Evolutionary conservation across 108 stramenopile species (phyloP).

Genomic region (Nitzschia inconspicua): DNA sequence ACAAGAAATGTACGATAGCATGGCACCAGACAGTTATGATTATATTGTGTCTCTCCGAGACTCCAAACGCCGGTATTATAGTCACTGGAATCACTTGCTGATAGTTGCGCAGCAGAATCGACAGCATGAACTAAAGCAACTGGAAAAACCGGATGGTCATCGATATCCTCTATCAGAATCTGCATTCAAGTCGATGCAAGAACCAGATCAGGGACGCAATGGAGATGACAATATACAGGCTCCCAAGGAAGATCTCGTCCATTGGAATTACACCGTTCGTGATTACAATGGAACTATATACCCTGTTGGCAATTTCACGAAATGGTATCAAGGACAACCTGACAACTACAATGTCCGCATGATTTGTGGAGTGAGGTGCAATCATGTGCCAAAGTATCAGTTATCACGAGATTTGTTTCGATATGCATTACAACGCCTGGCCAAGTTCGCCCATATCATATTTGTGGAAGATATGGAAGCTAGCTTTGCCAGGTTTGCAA

Average conservation of each 20-base stretch:
- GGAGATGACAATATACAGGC: neutral
- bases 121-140: neutral
- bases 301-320: slow-evolving; percentile 4
- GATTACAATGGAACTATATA: neutral
- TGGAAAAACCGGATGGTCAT: neutral
- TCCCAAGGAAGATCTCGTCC: neutral
- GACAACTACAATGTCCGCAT: slow-evolving; percentile 41
- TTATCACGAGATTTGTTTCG: slow-evolving; percentile 21
- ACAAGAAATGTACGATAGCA: slow-evolving; percentile 23
- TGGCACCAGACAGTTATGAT: slow-evolving; percentile 17
- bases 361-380: slow-evolving; percentile 31
- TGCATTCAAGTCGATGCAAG: neutral
- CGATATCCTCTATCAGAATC: neutral
- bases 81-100: slow-evolving; percentile 35
- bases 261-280: neutral
- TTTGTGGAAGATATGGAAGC: slow-evolving; percentile 37
- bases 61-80: slow-evolving; percentile 24
- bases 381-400: slow-evolving; percentile 26
- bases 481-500: slow-evolving; percentile 11
- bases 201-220: neutral
- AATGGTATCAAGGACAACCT: slow-evolving; percentile 33
- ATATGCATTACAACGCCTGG: slow-evolving; percentile 24
- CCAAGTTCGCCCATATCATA: slow-evolving; percentile 17
- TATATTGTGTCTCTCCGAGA: slow-evolving; percentile 33
- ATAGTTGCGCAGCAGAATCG: neutral